Evolutionary conservation across 208 protist species (phyloP), one percentile per base, ranked within the genome.

Genomic region (Kentomonas sorsogonicus): DNA sequence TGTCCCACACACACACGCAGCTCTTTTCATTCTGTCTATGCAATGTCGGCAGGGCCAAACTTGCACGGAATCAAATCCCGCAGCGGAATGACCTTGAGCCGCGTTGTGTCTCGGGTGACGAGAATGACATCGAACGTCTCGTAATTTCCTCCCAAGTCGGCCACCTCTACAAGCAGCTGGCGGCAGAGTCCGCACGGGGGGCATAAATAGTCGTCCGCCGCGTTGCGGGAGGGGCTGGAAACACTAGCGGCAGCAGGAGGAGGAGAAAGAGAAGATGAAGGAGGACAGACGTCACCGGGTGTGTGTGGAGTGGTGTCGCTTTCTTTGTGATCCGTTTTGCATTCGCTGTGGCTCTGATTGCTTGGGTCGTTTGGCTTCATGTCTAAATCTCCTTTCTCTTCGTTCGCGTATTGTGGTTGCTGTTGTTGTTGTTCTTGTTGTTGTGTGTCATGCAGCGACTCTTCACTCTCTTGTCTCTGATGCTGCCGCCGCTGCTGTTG

Each of bases 111-210:
- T 34, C 59, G 30, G 11, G 83, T 48, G 40, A 91, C 81, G 18
- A 88, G 53, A 29, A 94, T 60, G 6, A 94, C 76, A 22, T 85
- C 57, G 59, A 94, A 91, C 1, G 58, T 57, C 13, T 79, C 67
- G 31, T 70, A 83, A 53, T 89, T 89, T 25, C 68, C 51, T 0
- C 81, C 87, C 26, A 91, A 73, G 60, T 94, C 78, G 0, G 83
- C 81, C 55, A 89, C 74, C 66, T 94, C 87, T 33, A 78, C 72
- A 26, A 94, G 72, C 33, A 86, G 66, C 50, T 94, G 87, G 10
- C 87, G 80, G 66, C 87, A 94, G 43, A 91, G 70, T 1, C 87
- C 87, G 57, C 87, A 94, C n/a, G 87, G 87, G 11, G 79, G 58
- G 61, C 75, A 86, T 10, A 89, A 13, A 1, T 64, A 45, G 11